A percentile compares a stretch with the other conserved stretches of the same genome.
Conservation (phyloP, 2,329 filamentous ascomycete genomes). For the Aspergillus latus region DNA sequence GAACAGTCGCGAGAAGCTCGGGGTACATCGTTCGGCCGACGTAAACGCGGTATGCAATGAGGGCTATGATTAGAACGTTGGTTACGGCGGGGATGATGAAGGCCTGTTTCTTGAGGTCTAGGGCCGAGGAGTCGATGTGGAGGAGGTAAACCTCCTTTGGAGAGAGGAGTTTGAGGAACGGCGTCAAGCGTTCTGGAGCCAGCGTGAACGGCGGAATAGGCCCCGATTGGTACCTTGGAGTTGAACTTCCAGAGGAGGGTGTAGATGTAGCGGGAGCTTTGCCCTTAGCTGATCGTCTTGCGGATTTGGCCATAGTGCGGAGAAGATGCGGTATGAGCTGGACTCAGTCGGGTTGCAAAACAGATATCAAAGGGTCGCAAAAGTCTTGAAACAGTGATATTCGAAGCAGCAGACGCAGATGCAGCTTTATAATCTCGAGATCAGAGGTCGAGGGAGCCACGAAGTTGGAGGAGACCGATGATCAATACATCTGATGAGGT, state of each 20-base stretch:
- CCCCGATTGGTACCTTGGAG: slow-evolving; percentile 33
- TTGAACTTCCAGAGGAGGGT: slow-evolving; percentile 32
- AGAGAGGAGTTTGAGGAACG: slow-evolving; percentile 67
- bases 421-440: slow-evolving; percentile 5
- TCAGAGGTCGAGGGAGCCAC: slow-evolving; percentile 4
- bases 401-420: background rate
- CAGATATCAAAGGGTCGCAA: background rate
- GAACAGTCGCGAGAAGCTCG: slow-evolving; percentile 60
- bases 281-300: slow-evolving; percentile 31
- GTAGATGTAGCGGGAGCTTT: slow-evolving; percentile 27
- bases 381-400: background rate
- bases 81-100: slow-evolving; percentile 78
- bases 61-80: slow-evolving; percentile 65
- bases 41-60: slow-evolving; percentile 69
- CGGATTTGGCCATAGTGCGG: slow-evolving; percentile 37
- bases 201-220: slow-evolving; percentile 67
- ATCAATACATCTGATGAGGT: slow-evolving; percentile 22
- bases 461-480: slow-evolving; percentile 12
- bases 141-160: slow-evolving; percentile 75
- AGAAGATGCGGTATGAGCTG: background rate
- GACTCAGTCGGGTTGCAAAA: background rate
- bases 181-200: slow-evolving; percentile 61
- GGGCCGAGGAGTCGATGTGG: slow-evolving; percentile 73
- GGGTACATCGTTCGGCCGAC: slow-evolving; percentile 72
- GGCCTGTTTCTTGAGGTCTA: slow-evolving; percentile 74